Evolutionary conservation across 2,329 filamentous ascomycete species (phyloP).

Genomic region (Talaromyces sp.): DNA sequence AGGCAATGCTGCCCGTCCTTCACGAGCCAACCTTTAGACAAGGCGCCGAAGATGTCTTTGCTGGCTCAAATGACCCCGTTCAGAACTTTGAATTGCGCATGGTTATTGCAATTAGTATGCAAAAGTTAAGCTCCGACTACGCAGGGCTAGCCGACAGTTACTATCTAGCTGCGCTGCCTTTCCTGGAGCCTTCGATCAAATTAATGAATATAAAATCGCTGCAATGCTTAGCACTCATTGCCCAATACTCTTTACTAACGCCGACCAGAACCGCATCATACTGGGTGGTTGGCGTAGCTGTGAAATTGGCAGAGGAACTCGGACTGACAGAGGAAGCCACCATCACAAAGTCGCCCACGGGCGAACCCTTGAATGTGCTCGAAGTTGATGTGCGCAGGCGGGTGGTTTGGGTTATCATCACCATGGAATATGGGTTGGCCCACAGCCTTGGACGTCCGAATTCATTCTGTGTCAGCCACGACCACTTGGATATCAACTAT

Average conservation of each 20-base stretch:
- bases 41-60: conserved; percentile 76
- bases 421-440: conserved; percentile 83
- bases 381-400: conserved; percentile 86
- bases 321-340: conserved; percentile 86
- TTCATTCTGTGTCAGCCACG: conserved; percentile 73
- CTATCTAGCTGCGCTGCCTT: conserved; percentile 81
- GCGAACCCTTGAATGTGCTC: conserved; percentile 60
- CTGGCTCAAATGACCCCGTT: conserved; percentile 69
- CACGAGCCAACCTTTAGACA: conserved; percentile 74
- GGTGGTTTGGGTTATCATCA: conserved; percentile 79
- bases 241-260: conserved; percentile 85
- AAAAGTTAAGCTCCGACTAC: conserved; percentile 83
- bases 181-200: conserved; percentile 74
- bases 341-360: conserved; percentile 59
- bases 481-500: conserved; percentile 79
- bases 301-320: conserved; percentile 81
- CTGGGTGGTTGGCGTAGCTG: conserved; percentile 84
- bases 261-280: conserved; percentile 90
- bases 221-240: conserved; percentile 82
- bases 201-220: conserved; percentile 87
- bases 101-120: conserved; percentile 90
- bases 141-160: conserved; percentile 94
- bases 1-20: conserved; percentile 79
- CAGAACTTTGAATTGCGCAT: conserved; percentile 85
- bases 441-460: conserved; percentile 84